A percentile compares a stretch with the other conserved stretches of the same genome.
Conservation (phyloP, 2,329 filamentous ascomycete genomes). For the Colletotrichum camelliae region DNA sequence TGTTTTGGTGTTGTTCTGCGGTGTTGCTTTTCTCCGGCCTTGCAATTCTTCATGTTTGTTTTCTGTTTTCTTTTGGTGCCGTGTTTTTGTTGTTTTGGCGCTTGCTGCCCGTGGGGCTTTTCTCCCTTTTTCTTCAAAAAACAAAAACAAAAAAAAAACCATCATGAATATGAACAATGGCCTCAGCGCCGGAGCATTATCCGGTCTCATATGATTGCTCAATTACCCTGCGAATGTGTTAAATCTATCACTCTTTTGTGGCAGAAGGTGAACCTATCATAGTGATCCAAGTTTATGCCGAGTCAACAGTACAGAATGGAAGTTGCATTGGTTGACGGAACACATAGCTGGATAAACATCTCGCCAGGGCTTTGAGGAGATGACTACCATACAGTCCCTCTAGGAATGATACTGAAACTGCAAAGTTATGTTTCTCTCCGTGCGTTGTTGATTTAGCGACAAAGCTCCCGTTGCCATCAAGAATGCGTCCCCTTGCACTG, state of each 20-base stretch:
- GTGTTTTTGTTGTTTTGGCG: neutral
- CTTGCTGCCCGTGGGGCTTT: neutral
- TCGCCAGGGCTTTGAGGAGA: neutral
- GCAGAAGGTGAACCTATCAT: neutral
- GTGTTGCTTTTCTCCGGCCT: neutral
- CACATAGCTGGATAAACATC: neutral
- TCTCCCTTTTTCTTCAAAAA: no score
- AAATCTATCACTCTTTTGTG: neutral
- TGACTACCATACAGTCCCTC: neutral
- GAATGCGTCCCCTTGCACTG: neutral
- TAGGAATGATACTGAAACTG: neutral
- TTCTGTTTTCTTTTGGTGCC: neutral
- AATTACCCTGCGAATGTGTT: neutral
- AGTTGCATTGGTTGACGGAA: neutral
- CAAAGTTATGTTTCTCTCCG: neutral
- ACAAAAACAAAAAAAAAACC: neutral
- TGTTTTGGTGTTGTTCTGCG: neutral
- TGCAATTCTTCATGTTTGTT: no score
- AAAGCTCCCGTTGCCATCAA: neutral
- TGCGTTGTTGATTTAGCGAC: neutral
- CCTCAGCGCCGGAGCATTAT: neutral
- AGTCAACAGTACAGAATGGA: neutral
- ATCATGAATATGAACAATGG: neutral
- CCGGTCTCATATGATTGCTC: neutral
- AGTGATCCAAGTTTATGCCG: neutral